Evolutionary conservation across 257 asterid species (phyloP).

Genomic region (Gynochthodes officinalis): DNA sequence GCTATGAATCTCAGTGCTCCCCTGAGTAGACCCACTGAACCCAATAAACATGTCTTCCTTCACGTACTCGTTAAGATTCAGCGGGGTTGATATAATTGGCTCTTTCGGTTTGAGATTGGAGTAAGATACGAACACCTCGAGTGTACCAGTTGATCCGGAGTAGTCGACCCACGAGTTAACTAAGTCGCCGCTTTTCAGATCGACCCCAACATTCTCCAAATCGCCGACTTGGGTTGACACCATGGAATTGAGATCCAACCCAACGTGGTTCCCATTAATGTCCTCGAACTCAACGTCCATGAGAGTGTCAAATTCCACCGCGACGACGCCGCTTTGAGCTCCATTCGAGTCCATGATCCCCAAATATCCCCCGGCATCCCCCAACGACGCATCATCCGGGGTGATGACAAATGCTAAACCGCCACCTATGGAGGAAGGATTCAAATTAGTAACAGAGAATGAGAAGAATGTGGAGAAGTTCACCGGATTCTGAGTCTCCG

Average conservation of each 20-base stretch:
- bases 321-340: constrained; percentile 43
- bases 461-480: constrained; percentile 78
- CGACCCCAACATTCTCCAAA: constrained; percentile 47
- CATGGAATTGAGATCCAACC: constrained; percentile 75
- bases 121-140: constrained; percentile 60
- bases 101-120: constrained; percentile 67
- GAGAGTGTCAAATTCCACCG: constrained; percentile 71
- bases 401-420: constrained; percentile 75
- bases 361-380: constrained; percentile 70
- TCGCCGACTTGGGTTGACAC: constrained; percentile 47
- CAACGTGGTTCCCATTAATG: constrained; percentile 75
- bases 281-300: constrained; percentile 80
- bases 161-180: constrained; percentile 79
- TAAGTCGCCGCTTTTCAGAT: constrained; percentile 76
- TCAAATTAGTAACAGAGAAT: constrained; percentile 58
- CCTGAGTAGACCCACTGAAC: constrained; percentile 79
- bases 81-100: constrained; percentile 42
- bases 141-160: constrained; percentile 43
- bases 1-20: constrained; percentile 75
- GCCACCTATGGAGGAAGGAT: constrained; percentile 82
- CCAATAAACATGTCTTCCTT: constrained; percentile 76
- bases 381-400: constrained; percentile 52
- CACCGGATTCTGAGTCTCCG: constrained; percentile 38
- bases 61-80: constrained; percentile 48
- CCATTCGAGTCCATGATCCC: constrained; percentile 56